Evolutionary conservation across 2,329 filamentous ascomycete species (phyloP).

Genomic region (Microcyclosporella mali): DNA sequence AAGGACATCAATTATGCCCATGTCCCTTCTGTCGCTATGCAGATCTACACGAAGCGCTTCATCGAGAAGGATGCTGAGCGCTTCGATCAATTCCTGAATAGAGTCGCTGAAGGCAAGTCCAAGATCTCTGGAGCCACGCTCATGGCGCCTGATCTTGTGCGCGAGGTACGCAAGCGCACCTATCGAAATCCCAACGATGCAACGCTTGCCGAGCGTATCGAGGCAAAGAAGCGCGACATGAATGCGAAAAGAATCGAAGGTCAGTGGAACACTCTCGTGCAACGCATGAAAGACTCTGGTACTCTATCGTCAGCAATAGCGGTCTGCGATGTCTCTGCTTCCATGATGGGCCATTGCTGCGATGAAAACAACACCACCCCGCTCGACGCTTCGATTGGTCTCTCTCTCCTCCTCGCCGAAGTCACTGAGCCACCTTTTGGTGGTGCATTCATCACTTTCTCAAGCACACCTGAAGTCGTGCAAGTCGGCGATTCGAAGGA

Average conservation of each 20-base stretch:
- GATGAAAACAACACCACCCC: conserved; percentile 42
- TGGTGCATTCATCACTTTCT: conserved; percentile 53
- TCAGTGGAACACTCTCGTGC: conserved; percentile 55
- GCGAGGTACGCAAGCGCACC: conserved; percentile 1
- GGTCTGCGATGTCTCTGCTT: conserved; percentile 53
- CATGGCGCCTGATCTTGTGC: conserved; percentile 47
- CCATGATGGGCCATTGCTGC: conserved; percentile 41
- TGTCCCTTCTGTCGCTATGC: conserved; percentile 54
- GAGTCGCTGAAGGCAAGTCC: conserved; percentile 44
- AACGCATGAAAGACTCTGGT: conserved; percentile 52
- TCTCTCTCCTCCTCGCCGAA: conserved; percentile 52
- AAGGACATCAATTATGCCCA: conserved; percentile 51
- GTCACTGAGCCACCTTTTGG: conserved; percentile 49
- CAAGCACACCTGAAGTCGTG: conserved; percentile 36
- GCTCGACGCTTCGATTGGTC: conserved; percentile 50
- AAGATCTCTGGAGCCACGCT: conserved; percentile 53
- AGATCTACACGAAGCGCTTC: conserved; percentile 47
- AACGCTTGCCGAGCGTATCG: conserved; percentile 20
- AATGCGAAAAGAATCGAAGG: conserved; percentile 39
- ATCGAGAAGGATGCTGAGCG: conserved; percentile 44
- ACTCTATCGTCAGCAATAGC: conserved; percentile 50
- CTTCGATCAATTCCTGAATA: conserved; percentile 47
- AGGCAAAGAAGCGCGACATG: conserved; percentile 30
- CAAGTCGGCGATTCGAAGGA: conserved; percentile 35
- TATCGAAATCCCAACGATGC: conserved; percentile 5